phyloP scores from a whole-genome alignment of 2,329 filamentous ascomycete species.

The Conoideocrella luteorostrata region DNA sequence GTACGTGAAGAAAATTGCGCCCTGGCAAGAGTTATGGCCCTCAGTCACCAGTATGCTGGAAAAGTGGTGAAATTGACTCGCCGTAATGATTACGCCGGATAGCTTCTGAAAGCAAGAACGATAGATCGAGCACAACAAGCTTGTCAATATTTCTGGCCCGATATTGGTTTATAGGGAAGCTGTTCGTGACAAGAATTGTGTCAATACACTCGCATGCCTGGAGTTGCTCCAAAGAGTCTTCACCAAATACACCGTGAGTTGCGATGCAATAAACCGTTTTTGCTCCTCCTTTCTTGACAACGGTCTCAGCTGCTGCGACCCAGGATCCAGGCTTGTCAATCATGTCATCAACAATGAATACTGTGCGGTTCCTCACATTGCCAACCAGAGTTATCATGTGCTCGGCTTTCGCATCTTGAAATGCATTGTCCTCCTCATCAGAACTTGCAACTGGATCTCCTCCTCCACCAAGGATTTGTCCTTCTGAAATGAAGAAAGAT shows the following conservation, averaged over 20 bases:
- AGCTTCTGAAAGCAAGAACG: constrained; percentile 80
- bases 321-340: constrained; percentile 95
- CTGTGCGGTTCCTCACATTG: constrained; percentile 79
- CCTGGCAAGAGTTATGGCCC: neutral
- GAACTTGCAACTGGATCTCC: constrained; percentile 76
- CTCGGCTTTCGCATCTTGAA: constrained; percentile 73
- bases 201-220: constrained; percentile 91
- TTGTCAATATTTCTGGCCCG: constrained; percentile 68
- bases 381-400: constrained; percentile 97
- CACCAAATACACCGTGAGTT: constrained; percentile 90
- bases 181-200: constrained; percentile 91
- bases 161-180: constrained; percentile 80
- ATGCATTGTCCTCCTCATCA: constrained; percentile 89
- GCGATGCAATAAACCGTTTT: constrained; percentile 97
- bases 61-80: constrained; percentile 68
- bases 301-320: constrained; percentile 95
- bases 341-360: constrained; percentile 97
- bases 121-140: constrained; percentile 83
- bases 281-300: constrained; percentile 84
- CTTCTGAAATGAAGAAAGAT: constrained; percentile 65
- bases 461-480: constrained; percentile 69
- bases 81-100: constrained; percentile 96
- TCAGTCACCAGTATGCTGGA: constrained; percentile 59
- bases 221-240: constrained; percentile 82
- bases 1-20: constrained; percentile 3